Percentiles rank a stretch among this genome's conserved stretches.
Evolutionary conservation across 768 basidiomycete species (phyloP).

Genomic region (Russula dissimulans): DNA sequence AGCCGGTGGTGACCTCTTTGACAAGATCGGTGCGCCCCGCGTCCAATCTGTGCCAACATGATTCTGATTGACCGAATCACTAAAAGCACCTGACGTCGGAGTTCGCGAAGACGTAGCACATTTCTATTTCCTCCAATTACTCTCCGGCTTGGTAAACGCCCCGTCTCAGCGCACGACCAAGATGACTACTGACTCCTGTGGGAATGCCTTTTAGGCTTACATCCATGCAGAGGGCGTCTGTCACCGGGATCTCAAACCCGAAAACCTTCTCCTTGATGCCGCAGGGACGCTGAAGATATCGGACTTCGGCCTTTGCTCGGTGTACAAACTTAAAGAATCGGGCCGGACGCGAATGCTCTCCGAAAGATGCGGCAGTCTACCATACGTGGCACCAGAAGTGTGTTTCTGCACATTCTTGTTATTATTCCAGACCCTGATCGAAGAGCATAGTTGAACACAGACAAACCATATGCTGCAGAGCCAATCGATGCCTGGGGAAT

Average conservation of each 20-base stretch:
- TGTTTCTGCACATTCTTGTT: constrained; percentile 13
- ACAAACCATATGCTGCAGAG: constrained; percentile 73
- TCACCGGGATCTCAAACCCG: constrained; percentile 95
- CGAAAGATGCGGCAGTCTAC: constrained; percentile 85
- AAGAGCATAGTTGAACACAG: constrained; percentile 47
- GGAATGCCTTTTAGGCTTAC: constrained; percentile 44
- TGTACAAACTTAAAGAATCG: constrained; percentile 74
- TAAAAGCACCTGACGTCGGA: constrained; percentile 80
- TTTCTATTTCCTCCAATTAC: constrained; percentile 78
- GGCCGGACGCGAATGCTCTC: constrained; percentile 69
- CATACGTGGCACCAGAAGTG: constrained; percentile 94
- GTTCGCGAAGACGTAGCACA: constrained; percentile 82
- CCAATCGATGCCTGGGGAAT: constrained; percentile 95
- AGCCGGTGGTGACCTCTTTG: constrained; percentile 90
- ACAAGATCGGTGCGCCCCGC: constrained; percentile 80
- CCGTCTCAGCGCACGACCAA: background rate
- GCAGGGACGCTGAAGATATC: constrained; percentile 85
- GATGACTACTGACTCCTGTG: background rate
- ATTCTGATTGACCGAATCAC: background rate
- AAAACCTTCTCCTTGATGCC: constrained; percentile 82
- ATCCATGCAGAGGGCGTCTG: constrained; percentile 87
- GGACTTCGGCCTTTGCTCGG: constrained; percentile 90
- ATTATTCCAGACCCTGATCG: background rate
- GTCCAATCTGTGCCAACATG: background rate
- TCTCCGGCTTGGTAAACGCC: constrained; percentile 61